Evolutionary conservation across 352 stramenopile species (phyloP).

Genomic region (Phytophthora citrophthora): DNA sequence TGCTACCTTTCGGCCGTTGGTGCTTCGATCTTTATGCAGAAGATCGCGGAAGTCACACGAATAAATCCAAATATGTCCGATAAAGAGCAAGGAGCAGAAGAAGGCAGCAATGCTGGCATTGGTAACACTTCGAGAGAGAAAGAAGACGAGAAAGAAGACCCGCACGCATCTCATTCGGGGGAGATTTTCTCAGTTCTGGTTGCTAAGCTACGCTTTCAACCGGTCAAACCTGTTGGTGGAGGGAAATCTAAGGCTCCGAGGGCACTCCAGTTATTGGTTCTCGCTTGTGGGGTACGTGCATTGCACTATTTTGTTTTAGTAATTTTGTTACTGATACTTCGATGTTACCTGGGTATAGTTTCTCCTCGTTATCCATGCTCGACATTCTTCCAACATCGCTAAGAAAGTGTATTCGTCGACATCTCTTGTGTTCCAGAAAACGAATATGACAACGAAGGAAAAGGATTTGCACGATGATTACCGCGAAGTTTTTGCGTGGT

Average conservation of each 20-base stretch:
- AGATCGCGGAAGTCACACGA: slow-evolving; percentile 36
- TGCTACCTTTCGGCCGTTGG: slow-evolving; percentile 91
- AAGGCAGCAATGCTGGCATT: not conserved
- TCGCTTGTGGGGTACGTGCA: slow-evolving; percentile 64
- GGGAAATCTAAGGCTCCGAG: slow-evolving; percentile 18
- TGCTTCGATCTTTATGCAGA: slow-evolving; percentile 68
- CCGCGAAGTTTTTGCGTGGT: slow-evolving; percentile 84
- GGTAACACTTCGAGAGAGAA: not conserved
- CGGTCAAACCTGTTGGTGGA: slow-evolving; percentile 12
- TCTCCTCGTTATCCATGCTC: slow-evolving; percentile 72
- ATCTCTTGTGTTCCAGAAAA: slow-evolving; percentile 72
- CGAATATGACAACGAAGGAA: slow-evolving; percentile 53
- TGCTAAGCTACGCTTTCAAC: slow-evolving; percentile 43
- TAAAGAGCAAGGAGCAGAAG: slow-evolving; percentile 2
- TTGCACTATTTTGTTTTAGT: slow-evolving; percentile 1
- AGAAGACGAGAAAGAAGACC: slow-evolving; percentile 28
- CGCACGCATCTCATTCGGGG: slow-evolving; percentile 20
- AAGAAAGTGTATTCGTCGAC: slow-evolving; percentile 84
- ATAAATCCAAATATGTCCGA: slow-evolving; percentile 11
- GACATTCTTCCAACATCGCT: slow-evolving; percentile 65
- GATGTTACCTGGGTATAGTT: slow-evolving; percentile 37
- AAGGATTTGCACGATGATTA: slow-evolving; percentile 76
- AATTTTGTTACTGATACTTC: slow-evolving; percentile 1
- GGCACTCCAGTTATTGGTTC: slow-evolving; percentile 48
- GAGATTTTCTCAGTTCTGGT: slow-evolving; percentile 41